Percentiles rank a stretch among this genome's conserved stretches.
phyloP scores from a whole-genome alignment of 2,329 filamentous ascomycete species.

The Fusarium sterilihyphosum region DNA sequence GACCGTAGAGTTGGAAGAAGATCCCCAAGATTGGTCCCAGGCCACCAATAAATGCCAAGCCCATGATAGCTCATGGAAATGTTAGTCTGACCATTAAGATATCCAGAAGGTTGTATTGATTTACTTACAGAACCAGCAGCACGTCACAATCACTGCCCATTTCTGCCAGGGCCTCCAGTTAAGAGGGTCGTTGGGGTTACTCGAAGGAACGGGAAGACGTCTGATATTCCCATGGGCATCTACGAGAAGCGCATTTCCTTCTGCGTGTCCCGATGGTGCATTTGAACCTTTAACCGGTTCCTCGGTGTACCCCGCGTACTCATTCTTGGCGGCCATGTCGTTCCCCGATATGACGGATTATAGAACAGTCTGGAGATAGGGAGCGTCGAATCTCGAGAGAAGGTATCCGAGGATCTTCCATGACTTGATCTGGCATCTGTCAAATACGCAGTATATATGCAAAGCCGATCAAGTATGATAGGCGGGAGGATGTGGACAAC shows the following conservation, averaged over 20 bases:
- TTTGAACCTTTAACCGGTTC: neutral
- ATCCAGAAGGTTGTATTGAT: fast-evolving
- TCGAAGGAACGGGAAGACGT: neutral
- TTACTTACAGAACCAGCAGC: neutral
- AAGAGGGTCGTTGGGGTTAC: neutral
- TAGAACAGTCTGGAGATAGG: neutral
- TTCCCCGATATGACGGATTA: fast-evolving
- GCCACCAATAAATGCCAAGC: neutral
- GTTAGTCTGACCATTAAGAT: neutral
- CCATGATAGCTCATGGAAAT: neutral
- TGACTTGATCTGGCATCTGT: neutral
- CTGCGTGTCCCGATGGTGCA: neutral
- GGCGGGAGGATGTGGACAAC: neutral
- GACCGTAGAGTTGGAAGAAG: neutral
- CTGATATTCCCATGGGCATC: neutral
- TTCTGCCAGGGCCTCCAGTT: neutral
- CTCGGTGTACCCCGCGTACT: neutral
- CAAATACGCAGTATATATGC: neutral
- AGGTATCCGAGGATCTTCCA: neutral
- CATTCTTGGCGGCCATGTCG: neutral
- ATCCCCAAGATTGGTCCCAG: neutral
- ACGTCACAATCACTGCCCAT: neutral
- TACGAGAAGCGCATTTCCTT: neutral
- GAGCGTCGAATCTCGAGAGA: neutral
- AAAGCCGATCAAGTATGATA: fast-evolving